phyloP scores from a whole-genome alignment of 345 rosid genomes.

The Kandelia obovata region DNA sequence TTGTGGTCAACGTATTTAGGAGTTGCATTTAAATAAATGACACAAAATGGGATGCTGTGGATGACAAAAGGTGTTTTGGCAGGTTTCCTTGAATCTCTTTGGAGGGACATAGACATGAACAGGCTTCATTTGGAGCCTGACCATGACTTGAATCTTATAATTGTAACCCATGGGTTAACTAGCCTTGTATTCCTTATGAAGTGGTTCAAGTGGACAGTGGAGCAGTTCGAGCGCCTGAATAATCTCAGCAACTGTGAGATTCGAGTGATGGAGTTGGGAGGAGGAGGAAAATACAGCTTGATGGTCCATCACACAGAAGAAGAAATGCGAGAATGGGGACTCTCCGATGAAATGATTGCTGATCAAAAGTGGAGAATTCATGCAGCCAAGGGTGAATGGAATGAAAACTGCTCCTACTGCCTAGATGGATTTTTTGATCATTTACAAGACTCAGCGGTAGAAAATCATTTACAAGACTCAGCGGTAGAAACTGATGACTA shows the following conservation, averaged over 20 bases:
- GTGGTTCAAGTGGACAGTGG: slow-evolving; percentile 98
- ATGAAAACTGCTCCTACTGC: slow-evolving; percentile 66
- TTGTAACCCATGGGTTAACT: slow-evolving; percentile 76
- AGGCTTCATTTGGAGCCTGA: slow-evolving; percentile 58
- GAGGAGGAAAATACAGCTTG: slow-evolving; percentile 80
- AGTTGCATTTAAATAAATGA: neutral
- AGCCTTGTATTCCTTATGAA: slow-evolving; percentile 90
- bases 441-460: slow-evolving; percentile 33
- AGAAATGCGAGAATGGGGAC: slow-evolving; percentile 76
- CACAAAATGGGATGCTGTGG: neutral
- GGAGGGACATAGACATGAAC: slow-evolving; percentile 94
- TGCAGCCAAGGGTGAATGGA: slow-evolving; percentile 63
- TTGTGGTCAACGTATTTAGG: neutral
- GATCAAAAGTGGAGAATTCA: slow-evolving; percentile 75
- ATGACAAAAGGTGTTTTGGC: slow-evolving; percentile 12
- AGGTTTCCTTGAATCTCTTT: slow-evolving; percentile 91
- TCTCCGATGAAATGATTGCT: slow-evolving; percentile 73
- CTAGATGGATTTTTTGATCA: slow-evolving; percentile 62
- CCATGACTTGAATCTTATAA: slow-evolving; percentile 74
- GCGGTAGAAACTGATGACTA: slow-evolving; percentile 29
- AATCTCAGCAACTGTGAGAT: slow-evolving; percentile 72
- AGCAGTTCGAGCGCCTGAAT: slow-evolving; percentile 71
- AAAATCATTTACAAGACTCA: slow-evolving; percentile 33
- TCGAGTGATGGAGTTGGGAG: slow-evolving; percentile 79
- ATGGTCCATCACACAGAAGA: slow-evolving; percentile 76